A percentile compares a stretch with the other conserved stretches of the same genome.
phyloP scores from a whole-genome alignment of 441 rosid genomes.

The Populus hybrid region DNA sequence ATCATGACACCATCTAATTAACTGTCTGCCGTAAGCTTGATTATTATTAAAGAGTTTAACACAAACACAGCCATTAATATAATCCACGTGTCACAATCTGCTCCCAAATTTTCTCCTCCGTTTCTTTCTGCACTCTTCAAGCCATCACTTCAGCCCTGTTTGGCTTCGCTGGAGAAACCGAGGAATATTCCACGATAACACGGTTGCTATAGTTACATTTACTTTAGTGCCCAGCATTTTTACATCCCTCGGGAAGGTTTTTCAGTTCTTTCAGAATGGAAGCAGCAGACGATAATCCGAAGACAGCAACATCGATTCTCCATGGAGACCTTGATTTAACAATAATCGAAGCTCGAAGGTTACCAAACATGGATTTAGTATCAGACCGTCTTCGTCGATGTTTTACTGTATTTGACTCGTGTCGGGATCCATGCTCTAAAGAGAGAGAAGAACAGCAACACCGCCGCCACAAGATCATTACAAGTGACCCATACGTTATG shows the following conservation, averaged over 20 bases:
- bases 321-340: conserved; percentile 72
- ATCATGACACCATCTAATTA: not conserved
- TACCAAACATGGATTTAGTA: conserved; percentile 82
- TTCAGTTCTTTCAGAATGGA: not conserved
- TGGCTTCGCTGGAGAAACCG: conserved; percentile 43
- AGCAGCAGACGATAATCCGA: conserved; percentile 17
- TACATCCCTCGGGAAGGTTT: not conserved
- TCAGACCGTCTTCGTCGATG: conserved; percentile 52
- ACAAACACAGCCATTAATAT: not conserved
- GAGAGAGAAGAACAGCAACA: not conserved
- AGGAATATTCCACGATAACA: not conserved
- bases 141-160: conserved; percentile 26
- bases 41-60: not conserved
- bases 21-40: not conserved
- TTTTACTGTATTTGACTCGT: conserved; percentile 35
- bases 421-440: conserved; percentile 25
- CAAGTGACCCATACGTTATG: conserved; percentile 90
- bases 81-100: not conserved
- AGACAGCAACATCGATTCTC: conserved; percentile 27
- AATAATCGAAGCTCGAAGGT: conserved; percentile 63
- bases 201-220: not conserved
- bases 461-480: conserved; percentile 48
- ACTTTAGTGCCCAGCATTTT: not conserved
- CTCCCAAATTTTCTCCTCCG: not conserved
- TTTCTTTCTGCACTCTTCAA: not conserved